Evolutionary conservation across 768 basidiomycete genomes (phyloP).

Genomic region (Dictyophora rubrovolvata): DNA sequence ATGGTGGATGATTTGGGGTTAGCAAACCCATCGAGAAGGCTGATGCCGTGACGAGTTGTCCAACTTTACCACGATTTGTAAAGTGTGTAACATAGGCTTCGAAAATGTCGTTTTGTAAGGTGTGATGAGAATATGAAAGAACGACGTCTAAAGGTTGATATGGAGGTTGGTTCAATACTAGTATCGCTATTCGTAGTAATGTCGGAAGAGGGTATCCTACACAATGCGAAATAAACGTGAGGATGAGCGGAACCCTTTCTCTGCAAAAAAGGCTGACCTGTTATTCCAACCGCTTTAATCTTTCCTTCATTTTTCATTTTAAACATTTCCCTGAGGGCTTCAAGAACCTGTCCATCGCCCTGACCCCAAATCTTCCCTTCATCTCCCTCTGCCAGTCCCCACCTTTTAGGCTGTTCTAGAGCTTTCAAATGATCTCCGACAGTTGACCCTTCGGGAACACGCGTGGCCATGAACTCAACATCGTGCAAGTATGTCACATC

Average conservation of each 20-base stretch:
- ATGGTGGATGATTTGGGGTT: constrained; percentile 42
- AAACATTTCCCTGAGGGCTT: constrained; percentile 54
- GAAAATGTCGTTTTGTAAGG: constrained; percentile 60
- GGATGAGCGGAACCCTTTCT: background rate
- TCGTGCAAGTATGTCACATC: constrained; percentile 81
- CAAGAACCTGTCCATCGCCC: constrained; percentile 64
- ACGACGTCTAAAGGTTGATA: constrained; percentile 68
- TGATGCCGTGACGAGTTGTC: constrained; percentile 65
- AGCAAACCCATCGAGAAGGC: constrained; percentile 82
- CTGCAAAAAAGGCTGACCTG: constrained; percentile 38
- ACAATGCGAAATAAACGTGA: background rate
- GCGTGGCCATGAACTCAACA: constrained; percentile 62
- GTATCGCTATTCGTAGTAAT: constrained; percentile 70
- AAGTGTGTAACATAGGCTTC: constrained; percentile 47
- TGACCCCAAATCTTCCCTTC: constrained; percentile 49
- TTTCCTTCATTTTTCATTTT: constrained; percentile 65
- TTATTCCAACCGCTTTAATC: constrained; percentile 66
- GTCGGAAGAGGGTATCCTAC: constrained; percentile 69
- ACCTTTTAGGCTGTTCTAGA: constrained; percentile 44
- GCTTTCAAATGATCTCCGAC: constrained; percentile 51
- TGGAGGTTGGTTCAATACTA: constrained; percentile 57
- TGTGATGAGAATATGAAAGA: constrained; percentile 74
- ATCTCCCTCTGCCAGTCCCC: constrained; percentile 53
- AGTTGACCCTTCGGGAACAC: constrained; percentile 32
- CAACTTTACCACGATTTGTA: constrained; percentile 50